Conservation (phyloP, 768 basidiomycete genomes). For the Cubamyces lactineus region DNA sequence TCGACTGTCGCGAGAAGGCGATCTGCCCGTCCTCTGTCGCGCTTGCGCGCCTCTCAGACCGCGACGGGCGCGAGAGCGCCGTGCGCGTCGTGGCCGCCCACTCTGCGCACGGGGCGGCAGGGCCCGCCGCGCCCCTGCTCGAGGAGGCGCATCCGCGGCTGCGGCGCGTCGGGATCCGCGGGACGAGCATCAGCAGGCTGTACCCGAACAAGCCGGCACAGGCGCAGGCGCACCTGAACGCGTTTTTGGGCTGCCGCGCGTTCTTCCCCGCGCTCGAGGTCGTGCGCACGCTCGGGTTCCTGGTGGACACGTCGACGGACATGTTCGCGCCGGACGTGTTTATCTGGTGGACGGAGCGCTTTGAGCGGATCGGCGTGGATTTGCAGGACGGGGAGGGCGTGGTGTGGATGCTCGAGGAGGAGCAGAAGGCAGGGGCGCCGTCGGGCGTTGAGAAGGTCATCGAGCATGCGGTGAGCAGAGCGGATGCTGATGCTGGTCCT, state of each 20-base stretch:
- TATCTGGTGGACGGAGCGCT: conserved; percentile 57
- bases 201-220: conserved; percentile 46
- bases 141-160: conserved; percentile 36
- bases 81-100: conserved; percentile 3
- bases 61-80: conserved; percentile 6
- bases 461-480: background rate
- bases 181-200: conserved; percentile 45
- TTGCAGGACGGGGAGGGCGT: conserved; percentile 60
- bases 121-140: conserved; percentile 16
- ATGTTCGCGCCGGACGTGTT: conserved; percentile 50
- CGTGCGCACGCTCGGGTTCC: conserved; percentile 50
- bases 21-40: conserved; percentile 14
- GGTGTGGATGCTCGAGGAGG: conserved; percentile 43
- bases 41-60: conserved; percentile 20
- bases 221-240: conserved; percentile 45
- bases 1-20: conserved; percentile 31
- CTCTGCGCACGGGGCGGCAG: background rate
- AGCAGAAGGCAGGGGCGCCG: background rate
- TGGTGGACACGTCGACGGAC: conserved; percentile 51
- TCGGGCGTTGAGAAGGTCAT: background rate
- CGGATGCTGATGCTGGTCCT: background rate
- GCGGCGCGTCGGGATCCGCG: conserved; percentile 51
- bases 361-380: conserved; percentile 52
- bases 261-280: conserved; percentile 51
- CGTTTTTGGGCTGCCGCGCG: conserved; percentile 39